phyloP scores from a whole-genome alignment of 257 asterid species.

The Euphrasia confusa region DNA sequence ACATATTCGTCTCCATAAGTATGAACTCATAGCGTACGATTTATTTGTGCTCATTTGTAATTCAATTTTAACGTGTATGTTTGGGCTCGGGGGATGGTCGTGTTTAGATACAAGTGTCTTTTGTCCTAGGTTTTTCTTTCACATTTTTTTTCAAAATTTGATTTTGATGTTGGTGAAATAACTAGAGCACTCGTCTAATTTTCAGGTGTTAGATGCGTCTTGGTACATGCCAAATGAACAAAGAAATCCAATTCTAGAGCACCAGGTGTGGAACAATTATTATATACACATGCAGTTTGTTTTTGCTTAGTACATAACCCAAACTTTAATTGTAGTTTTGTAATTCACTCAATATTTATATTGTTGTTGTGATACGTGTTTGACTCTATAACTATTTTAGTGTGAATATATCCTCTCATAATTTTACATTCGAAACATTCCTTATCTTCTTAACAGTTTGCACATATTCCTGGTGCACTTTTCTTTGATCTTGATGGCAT shows the following conservation, averaged over 20 bases:
- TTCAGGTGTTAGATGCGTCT: slow-evolving; percentile 78
- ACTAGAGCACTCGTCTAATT: neutral
- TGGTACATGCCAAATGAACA: slow-evolving; percentile 95
- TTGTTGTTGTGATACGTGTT: slow-evolving; percentile 32
- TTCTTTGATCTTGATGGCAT: slow-evolving; percentile 76
- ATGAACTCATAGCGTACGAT: too few species aligned
- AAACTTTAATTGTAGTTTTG: neutral
- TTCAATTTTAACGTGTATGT: too few species aligned
- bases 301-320: slow-evolving; percentile 2
- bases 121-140: neutral
- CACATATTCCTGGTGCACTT: slow-evolving; percentile 82
- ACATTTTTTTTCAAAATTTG: neutral
- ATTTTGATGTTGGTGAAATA: neutral
- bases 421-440: neutral
- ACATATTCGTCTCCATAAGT: neutral
- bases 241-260: slow-evolving; percentile 82
- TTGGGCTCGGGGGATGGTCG: too few species aligned
- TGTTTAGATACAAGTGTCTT: too few species aligned
- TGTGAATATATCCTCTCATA: neutral
- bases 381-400: neutral
- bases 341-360: slow-evolving; percentile 34
- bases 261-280: slow-evolving; percentile 46
- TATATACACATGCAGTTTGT: neutral
- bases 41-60: neutral
- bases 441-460: slow-evolving; percentile 43